phyloP scores from a whole-genome alignment of 805 yeast genomes.

The Saturnispora ahearnii region DNA sequence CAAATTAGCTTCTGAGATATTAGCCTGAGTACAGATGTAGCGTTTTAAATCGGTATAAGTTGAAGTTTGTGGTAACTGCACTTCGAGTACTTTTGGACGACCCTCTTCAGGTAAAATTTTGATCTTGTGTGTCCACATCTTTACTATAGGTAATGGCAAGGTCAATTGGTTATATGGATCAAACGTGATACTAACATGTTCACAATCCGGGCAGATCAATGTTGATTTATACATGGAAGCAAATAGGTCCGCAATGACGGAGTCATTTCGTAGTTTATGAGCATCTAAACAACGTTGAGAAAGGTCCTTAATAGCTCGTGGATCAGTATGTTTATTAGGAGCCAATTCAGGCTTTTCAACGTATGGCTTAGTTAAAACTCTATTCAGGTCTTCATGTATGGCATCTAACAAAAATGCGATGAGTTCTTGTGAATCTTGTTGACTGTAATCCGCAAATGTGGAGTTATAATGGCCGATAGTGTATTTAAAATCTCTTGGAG shows the following conservation, averaged over 20 bases:
- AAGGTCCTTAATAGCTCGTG: constrained; percentile 43
- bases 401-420: constrained; percentile 82
- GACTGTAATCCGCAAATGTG: constrained; percentile 71
- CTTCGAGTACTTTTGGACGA: constrained; percentile 46
- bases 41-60: constrained; percentile 53
- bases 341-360: constrained; percentile 79
- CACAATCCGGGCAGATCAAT: constrained; percentile 77
- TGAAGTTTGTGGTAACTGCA: constrained; percentile 61
- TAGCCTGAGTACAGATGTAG: constrained; percentile 46
- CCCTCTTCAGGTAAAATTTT: constrained; percentile 53
- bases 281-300: constrained; percentile 75
- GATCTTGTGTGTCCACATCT: constrained; percentile 61
- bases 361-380: constrained; percentile 75
- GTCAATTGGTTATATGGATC: constrained; percentile 92
- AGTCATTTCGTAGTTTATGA: constrained; percentile 74
- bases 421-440: constrained; percentile 93
- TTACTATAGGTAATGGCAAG: constrained; percentile 72
- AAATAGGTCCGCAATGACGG: constrained; percentile 75
- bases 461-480: constrained; percentile 73
- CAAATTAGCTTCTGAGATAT: constrained; percentile 30
- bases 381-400: constrained; percentile 83
- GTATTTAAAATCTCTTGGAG: constrained; percentile 72
- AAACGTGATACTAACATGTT: constrained; percentile 73
- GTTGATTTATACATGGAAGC: constrained; percentile 90
- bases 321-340: constrained; percentile 50